phyloP scores from a whole-genome alignment of 176 grass and related monocot species.

The Hyparrhenia diplandra region DNA sequence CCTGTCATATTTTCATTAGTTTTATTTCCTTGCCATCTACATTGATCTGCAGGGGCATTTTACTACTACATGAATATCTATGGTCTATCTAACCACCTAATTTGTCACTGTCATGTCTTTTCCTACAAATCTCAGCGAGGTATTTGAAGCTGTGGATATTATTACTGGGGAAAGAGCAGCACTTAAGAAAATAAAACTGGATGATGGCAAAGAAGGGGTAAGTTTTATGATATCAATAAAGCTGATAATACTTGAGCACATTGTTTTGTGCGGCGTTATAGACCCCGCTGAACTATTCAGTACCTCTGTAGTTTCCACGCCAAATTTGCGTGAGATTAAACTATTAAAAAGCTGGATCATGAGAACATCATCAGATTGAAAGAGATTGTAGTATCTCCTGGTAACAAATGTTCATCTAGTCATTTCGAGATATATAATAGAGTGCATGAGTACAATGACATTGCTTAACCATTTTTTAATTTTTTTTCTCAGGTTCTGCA shows the following conservation, averaged over 20 bases:
- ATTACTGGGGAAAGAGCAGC: slow-evolving; percentile 75
- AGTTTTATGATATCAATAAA: slow-evolving; percentile 24
- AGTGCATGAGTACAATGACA: not conserved
- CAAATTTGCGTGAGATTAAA: slow-evolving; percentile 82
- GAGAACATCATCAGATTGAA: slow-evolving; percentile 80
- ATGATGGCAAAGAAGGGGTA: slow-evolving; percentile 85
- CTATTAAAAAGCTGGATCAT: slow-evolving; percentile 81
- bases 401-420: slow-evolving; percentile 43
- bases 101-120: not conserved
- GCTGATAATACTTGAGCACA: slow-evolving; percentile 1
- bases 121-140: slow-evolving; percentile 45
- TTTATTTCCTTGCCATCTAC: no score
- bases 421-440: slow-evolving; percentile 15
- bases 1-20: not conserved
- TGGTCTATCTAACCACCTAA: not conserved
- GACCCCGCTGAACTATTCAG: slow-evolving; percentile 8
- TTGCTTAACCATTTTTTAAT: not conserved
- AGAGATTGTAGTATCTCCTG: slow-evolving; percentile 80
- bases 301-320: slow-evolving; percentile 66
- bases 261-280: not conserved
- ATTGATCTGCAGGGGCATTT: no score
- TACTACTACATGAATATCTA: no score
- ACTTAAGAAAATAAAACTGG: slow-evolving; percentile 79
- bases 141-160: slow-evolving; percentile 70
- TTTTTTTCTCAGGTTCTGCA: slow-evolving; percentile 39